Percentiles rank a stretch among this genome's conserved stretches.
phyloP scores from a whole-genome alignment of 2,329 filamentous ascomycete species.

The Epichloe glyceriae region DNA sequence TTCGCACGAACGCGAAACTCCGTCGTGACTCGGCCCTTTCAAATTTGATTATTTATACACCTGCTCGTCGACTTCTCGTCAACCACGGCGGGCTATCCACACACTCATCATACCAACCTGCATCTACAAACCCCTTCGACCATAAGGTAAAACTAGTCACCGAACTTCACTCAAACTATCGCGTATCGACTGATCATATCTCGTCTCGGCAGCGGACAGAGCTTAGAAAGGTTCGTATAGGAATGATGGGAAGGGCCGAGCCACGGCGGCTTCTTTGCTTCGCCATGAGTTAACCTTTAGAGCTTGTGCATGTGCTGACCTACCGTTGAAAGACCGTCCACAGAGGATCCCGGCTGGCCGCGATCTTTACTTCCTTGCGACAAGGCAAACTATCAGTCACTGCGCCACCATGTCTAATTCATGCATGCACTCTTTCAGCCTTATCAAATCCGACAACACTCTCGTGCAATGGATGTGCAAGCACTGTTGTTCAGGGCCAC shows the following conservation, averaged over 20 bases:
- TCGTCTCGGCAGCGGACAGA: too few relatives aligned
- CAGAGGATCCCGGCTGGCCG: background rate
- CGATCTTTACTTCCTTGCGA: background rate
- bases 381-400: background rate
- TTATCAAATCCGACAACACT: constrained; percentile 55
- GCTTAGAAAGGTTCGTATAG: too few relatives aligned
- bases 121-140: too few relatives aligned
- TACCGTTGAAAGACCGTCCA: background rate
- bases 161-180: too few relatives aligned
- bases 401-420: constrained; percentile 32
- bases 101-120: too few relatives aligned
- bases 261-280: background rate
- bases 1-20: background rate
- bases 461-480: constrained; percentile 54
- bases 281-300: too few relatives aligned
- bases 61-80: background rate
- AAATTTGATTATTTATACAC: background rate
- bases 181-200: too few relatives aligned
- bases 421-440: constrained; percentile 49
- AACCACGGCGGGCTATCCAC: background rate
- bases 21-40: background rate
- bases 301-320: background rate
- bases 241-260: too few relatives aligned
- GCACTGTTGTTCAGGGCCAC: constrained; percentile 49
- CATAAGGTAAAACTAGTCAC: too few relatives aligned